Base-by-base conservation (phyloP, 257 asterid genomes). In the Salvia splendens region DNA sequence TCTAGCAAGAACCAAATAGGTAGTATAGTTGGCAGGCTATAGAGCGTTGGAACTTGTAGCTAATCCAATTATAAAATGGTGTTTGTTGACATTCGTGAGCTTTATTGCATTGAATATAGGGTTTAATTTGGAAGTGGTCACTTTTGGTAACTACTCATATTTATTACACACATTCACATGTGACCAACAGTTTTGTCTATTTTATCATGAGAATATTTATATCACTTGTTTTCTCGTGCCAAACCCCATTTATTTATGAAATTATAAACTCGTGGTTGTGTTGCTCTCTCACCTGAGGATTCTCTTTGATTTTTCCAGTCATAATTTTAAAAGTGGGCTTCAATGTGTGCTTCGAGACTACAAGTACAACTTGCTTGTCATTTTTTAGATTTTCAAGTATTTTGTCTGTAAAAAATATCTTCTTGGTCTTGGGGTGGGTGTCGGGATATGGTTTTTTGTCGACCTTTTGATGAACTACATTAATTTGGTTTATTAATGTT, bases 21-120 rank as follows among this genome's bases (percentile, higher is more conserved):
- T 28, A 24, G 6, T 4, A 30, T 20, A 9, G 61, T 53, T 41
- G 57, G 59, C 51, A 69, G 49, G 56, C 68, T 60, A 50, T 30
- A 11, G 33, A 12, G 12, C 35, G 36, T 72, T 64, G 77, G 77
- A 75, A 75, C 79, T 75, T 75, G 79, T 46, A 56, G 62, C 79
- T 55, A 68, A 43, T 61, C 36, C 42, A 38, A 74, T 68, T n/a
- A 12, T 62, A 1, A 46, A 68, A 14, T 47, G 24, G 12, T 72
- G 41, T 47, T 52, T 52, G 64, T 66, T 48, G 68, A 65, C 76
- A 55, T 35, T 53, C 60, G 52, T 69, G 49, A 68, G 49, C 43
- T 45, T 64, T 72, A 20, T 10, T 15, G 33, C 71, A 63, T 71
- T 72, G 20, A 54, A 33, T 63, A 46, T 64, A 12, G 46, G 61